These are phyloP conservation scores for Penicillium fuscoglaucum DNA, from an alignment of 2,329 filamentous ascomycete genomes.

Conservation along the genomic window DNA sequence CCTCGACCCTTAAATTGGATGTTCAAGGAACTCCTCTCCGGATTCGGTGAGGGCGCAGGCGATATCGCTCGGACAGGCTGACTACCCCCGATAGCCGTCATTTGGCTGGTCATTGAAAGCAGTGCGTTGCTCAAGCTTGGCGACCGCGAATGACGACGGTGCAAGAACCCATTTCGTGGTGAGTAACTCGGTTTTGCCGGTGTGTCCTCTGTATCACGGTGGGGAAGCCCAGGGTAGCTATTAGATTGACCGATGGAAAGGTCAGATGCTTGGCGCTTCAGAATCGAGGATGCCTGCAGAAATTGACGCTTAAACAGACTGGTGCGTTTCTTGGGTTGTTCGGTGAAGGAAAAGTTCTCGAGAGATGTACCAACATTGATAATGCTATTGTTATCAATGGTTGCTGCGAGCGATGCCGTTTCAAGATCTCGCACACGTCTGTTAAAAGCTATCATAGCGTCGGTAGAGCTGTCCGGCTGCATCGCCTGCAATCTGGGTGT, in stretches of 20 bases:
- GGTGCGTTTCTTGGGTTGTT: constrained; percentile 44
- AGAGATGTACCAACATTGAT: constrained; percentile 47
- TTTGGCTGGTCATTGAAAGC: constrained; percentile 47
- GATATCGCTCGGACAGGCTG: constrained; percentile 59
- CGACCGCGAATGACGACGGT: constrained; percentile 32
- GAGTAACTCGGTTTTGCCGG: constrained; percentile 36
- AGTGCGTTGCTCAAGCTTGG: constrained; percentile 46
- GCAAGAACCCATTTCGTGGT: constrained; percentile 41
- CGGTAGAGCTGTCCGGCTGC: constrained; percentile 56
- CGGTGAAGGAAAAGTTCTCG: constrained; percentile 40
- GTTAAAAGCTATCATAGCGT: constrained; percentile 56
- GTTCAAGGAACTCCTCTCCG: constrained; percentile 45
- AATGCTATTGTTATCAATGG: constrained; percentile 52
- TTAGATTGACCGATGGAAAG: constrained; percentile 31
- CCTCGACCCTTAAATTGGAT: constrained; percentile 49
- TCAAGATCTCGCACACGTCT: constrained; percentile 54
- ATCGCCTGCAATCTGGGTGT: constrained; percentile 32
- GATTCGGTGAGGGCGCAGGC: constrained; percentile 43
- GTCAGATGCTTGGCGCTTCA: constrained; percentile 48
- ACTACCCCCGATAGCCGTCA: constrained; percentile 50
- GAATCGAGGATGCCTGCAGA: constrained; percentile 45
- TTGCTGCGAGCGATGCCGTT: constrained; percentile 55
- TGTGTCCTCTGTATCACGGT: constrained; percentile 20
- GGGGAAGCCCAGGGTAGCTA: constrained; percentile 27
- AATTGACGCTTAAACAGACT: constrained; percentile 49